A percentile compares a stretch with the other conserved stretches of the same genome.
Evolutionary conservation across 2,329 filamentous ascomycete genomes (phyloP).

Genomic region (Microdochium paspali): DNA sequence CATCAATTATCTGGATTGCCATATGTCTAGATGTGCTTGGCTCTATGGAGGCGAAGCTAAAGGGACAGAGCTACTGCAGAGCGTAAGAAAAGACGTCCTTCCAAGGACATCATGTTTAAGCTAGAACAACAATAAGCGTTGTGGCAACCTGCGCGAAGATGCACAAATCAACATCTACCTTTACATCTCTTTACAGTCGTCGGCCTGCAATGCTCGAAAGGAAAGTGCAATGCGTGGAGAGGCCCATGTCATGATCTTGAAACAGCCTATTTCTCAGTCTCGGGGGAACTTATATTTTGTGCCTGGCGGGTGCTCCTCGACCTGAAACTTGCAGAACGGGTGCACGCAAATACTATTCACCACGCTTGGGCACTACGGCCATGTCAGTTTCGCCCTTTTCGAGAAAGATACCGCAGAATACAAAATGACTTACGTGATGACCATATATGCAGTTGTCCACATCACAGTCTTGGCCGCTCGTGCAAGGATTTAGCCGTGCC

Average conservation of each 20-base stretch:
- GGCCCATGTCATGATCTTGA: neutral
- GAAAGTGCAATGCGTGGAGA: too few relatives aligned
- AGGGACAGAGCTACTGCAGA: too few relatives aligned
- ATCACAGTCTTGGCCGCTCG: conserved; percentile 47
- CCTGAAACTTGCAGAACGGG: conserved; percentile 1
- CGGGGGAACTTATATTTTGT: neutral
- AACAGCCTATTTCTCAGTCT: neutral
- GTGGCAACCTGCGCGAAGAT: too few relatives aligned
- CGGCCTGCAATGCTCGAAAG: too few relatives aligned
- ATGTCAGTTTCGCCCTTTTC: neutral
- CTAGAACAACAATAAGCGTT: too few relatives aligned
- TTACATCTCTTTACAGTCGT: too few relatives aligned
- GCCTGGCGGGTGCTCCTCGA: neutral
- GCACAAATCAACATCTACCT: too few relatives aligned
- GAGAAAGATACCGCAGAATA: neutral
- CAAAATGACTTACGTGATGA: conserved; percentile 40
- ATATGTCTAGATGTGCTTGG: too few relatives aligned
- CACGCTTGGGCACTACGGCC: neutral
- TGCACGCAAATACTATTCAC: neutral
- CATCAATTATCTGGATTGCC: too few relatives aligned
- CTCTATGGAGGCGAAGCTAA: too few relatives aligned
- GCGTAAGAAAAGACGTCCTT: too few relatives aligned
- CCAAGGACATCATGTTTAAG: too few relatives aligned
- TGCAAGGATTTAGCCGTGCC: conserved; percentile 48
- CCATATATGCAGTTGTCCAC: conserved; percentile 52